Base-by-base conservation (phyloP, 805 yeast genomes). In the Yarrowia sp. region DNA sequence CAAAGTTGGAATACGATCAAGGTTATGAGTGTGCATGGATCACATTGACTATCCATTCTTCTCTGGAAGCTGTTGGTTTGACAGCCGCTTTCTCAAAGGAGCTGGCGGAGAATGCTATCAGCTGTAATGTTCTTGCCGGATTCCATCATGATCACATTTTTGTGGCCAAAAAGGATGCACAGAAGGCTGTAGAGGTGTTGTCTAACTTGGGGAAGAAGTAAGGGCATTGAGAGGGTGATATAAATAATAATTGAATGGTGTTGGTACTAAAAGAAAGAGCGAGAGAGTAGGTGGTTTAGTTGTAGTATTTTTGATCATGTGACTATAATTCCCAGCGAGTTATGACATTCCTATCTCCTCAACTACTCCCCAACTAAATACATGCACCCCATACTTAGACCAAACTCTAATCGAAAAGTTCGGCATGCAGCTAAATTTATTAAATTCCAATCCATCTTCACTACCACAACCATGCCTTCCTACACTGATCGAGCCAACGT, bases 401-500 rank as follows among this genome's bases (percentile, higher is more conserved):
- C 28, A 22, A 22, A 22, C 28, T 22, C 28, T 22, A 22, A 22
- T 22, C 28, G 33, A 47, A 32, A 47, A 47, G n/a, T 11, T 33
- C 13, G 11, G 15, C 15, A 8, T 51, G 58, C 58, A 51, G 42
- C 57, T 15, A 36, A 51, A 51, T 38, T 35, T 51, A 36, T 55
- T 22, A 15, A 42, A 17, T n/a, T 22, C 58, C 8, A 8, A 11
- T 15, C 36, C 33, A 5, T 39, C 45, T 28, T 9, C 61, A 39
- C 15, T 38, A 22, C 17, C 35, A 13, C 14, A 22, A 53, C 5
- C 39, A 55, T 55, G 61, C 61, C 61, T 13, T 58, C 89, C 1
- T 93, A 90, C 75, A 77, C 84, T 15, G 79, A 82, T 66, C 85
- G 98, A 76, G 95, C 96, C 3, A 79, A 75, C 11, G 70, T 74